Evolutionary conservation across 192 early-diverging fungal species (phyloP), one percentile per base, ranked within the genome.

Genomic region (Rhizophagus prolifer): DNA sequence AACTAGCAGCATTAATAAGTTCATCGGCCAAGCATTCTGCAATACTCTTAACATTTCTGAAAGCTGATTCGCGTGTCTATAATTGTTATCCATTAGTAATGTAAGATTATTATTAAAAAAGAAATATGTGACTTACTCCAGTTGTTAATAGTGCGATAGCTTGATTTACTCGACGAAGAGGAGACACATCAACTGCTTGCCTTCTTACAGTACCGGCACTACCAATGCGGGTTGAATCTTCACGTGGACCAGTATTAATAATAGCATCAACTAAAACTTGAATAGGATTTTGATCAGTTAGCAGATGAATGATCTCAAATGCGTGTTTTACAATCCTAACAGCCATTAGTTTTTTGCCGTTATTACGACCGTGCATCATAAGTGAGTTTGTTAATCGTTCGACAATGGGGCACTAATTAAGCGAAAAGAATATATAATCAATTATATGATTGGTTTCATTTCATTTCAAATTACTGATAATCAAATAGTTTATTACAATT

Each of bases 291-390:
- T 89, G 89, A 86, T 98, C 97, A 81, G 96, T 96, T 85, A 95
- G 90, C 83, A 98, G 91, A 92, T 98, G 91, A 86, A 98, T 93
- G 86, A 98, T 98, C 88, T 98, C 97, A 85, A 98, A 97, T 69
- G 96, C 94, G 89, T 98, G 97, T 92, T 98, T 96, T 83, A 98
- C 94, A 82, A 98, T 98, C 78, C 97, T 95, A 84, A 90, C 89
- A 79, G 97, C 94, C 96, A 98, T 97, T 78, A 98, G 89, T 92
- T 98, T 98, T 93, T 98, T 98, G 82, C 96, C 97, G 91, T 96
- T 98, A 94, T 98, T 98, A 81, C 96, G 94, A 78, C 96, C 97
- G 89, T 97, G 94, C 95, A 97, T 97, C 97, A 98, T 98, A 81
- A 98, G 90, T 80, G 96, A 95, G 92, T 97, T 98, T 87, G 94